A percentile compares a stretch with the other conserved stretches of the same genome.
These are phyloP conservation scores for Ogataea philodendri DNA, from an alignment of 805 yeast genomes.

Conservation along the genomic window DNA sequence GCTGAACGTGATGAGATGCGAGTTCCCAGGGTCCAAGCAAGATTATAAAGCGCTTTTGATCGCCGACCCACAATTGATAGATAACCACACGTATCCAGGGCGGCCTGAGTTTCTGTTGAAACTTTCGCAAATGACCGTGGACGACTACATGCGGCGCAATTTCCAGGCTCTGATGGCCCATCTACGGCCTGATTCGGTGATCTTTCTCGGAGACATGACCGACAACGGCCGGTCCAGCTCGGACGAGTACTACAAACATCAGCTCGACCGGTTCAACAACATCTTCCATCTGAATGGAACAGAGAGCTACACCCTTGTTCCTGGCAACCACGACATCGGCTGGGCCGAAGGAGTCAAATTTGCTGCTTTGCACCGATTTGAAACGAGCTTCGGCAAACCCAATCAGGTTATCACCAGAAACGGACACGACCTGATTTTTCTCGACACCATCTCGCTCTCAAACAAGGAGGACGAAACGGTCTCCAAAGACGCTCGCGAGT, in stretches of 20 bases:
- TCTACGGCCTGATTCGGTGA: constrained; percentile 70
- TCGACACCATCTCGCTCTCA: constrained; percentile 83
- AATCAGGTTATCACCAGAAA: constrained; percentile 52
- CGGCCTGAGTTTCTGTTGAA: constrained; percentile 42
- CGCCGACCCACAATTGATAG: constrained; percentile 96
- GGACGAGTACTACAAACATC: constrained; percentile 59
- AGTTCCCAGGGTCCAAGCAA: constrained; percentile 5
- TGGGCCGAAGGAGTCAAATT: constrained; percentile 71
- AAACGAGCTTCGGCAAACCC: constrained; percentile 70
- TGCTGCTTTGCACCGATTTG: constrained; percentile 59
- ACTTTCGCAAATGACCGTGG: constrained; percentile 62
- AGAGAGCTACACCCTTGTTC: constrained; percentile 42
- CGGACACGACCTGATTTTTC: constrained; percentile 69
- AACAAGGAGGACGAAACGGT: constrained; percentile 49
- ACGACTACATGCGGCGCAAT: constrained; percentile 77
- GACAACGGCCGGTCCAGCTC: constrained; percentile 94
- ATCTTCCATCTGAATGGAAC: constrained; percentile 57
- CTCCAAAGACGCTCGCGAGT: constrained; percentile 46
- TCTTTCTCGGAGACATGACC: constrained; percentile 87
- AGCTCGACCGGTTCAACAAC: constrained; percentile 61
- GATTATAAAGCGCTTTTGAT: constrained; percentile 39
- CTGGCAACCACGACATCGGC: constrained; percentile 98
- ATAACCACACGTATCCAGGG: constrained; percentile 83
- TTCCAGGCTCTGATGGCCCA: constrained; percentile 53
- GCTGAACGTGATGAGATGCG: constrained; percentile 11